Percentiles rank a stretch among this genome's conserved stretches.
Conservation (phyloP, 208 protist genomes). For the Leishmania mexicana region DNA sequence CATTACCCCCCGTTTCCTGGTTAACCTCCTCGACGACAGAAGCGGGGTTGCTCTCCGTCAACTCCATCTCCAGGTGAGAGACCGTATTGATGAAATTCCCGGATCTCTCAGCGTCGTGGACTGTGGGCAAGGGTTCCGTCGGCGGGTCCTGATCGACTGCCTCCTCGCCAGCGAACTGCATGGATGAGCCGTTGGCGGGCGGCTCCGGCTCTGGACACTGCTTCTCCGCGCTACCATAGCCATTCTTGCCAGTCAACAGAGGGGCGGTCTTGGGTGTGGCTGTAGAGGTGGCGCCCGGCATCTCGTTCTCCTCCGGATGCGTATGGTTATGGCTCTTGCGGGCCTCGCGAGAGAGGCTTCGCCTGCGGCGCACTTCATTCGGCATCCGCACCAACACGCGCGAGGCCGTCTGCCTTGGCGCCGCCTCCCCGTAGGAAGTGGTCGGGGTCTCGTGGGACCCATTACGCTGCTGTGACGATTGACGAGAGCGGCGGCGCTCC, state of each 20-base stretch:
- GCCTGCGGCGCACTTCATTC: conserved; percentile 19
- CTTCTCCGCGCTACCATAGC: not conserved
- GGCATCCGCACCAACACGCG: conserved; percentile 31
- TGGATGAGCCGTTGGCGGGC: not conserved
- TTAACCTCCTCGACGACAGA: not conserved
- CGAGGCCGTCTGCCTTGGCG: not conserved
- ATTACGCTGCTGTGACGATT: not conserved
- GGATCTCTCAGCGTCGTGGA: not conserved
- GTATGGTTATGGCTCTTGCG: not conserved
- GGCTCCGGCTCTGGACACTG: not conserved
- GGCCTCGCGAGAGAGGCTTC: conserved; percentile 19
- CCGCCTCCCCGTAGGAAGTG: not conserved
- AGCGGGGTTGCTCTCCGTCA: not conserved
- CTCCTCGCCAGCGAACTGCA: not conserved
- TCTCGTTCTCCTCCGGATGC: not conserved
- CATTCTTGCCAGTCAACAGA: not conserved
- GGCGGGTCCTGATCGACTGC: not conserved
- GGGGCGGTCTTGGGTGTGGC: not conserved
- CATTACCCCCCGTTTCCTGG: not conserved
- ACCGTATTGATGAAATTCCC: not conserved
- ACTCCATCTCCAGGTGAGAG: not conserved
- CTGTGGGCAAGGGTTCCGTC: not conserved
- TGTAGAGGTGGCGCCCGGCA: not conserved
- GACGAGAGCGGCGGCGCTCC: not conserved
- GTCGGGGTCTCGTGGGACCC: not conserved